phyloP scores from a whole-genome alignment of 2,329 filamentous ascomycete species.

The Fusarium lateritium region DNA sequence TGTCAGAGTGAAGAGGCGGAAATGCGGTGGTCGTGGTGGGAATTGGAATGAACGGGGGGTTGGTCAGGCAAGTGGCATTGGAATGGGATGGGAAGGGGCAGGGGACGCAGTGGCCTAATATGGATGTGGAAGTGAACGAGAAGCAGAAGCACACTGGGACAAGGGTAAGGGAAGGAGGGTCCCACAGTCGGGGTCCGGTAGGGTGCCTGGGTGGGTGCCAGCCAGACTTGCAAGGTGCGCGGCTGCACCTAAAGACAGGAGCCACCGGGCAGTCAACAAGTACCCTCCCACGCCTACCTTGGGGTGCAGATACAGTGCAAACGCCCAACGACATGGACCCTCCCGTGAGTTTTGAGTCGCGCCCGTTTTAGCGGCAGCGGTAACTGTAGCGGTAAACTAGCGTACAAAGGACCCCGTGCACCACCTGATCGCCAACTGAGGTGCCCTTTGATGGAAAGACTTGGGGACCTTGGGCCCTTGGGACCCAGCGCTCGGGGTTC shows the following conservation, averaged over 20 bases:
- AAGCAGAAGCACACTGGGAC: constrained; percentile 19
- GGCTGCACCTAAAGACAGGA: constrained; percentile 20
- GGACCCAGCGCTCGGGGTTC: constrained; percentile 10
- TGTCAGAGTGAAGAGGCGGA: constrained; percentile 45
- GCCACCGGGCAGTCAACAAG: constrained; percentile 12
- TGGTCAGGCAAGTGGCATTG: constrained; percentile 45
- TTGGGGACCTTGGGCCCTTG: constrained; percentile 13
- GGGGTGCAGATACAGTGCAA: constrained; percentile 32
- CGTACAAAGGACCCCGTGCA: constrained; percentile 31
- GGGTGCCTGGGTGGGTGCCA: not conserved
- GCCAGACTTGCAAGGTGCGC: not conserved
- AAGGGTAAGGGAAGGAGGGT: constrained; percentile 29
- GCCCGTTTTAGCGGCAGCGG: constrained; percentile 36
- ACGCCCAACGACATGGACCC: constrained; percentile 32
- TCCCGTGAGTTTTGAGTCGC: constrained; percentile 20
- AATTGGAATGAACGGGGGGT: constrained; percentile 47
- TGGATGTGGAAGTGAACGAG: constrained; percentile 36
- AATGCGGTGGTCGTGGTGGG: constrained; percentile 45
- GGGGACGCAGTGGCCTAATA: constrained; percentile 48
- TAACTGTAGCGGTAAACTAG: constrained; percentile 16
- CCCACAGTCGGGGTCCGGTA: constrained; percentile 17
- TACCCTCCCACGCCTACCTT: constrained; percentile 19
- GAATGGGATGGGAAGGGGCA: constrained; percentile 44
- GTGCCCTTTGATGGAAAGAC: constrained; percentile 22
- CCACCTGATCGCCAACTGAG: constrained; percentile 31